Percentiles rank a stretch among this genome's conserved stretches.
Conservation (phyloP, 2,329 filamentous ascomycete genomes). For the Leptographium wingfieldii region DNA sequence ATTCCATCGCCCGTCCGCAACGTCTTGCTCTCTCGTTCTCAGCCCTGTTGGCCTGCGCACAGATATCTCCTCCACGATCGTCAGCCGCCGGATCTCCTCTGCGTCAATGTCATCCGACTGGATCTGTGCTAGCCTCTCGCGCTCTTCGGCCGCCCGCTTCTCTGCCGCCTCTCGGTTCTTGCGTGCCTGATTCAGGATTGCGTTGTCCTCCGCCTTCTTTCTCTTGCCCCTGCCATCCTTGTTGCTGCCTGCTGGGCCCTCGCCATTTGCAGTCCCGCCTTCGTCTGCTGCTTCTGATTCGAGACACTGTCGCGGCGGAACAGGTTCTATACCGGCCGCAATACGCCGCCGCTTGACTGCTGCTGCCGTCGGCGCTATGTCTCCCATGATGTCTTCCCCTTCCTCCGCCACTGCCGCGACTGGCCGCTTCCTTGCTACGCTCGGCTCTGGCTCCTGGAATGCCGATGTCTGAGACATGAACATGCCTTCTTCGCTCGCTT, state of each 20-base stretch:
- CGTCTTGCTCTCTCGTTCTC: slow-evolving; percentile 34
- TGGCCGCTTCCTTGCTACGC: slow-evolving; percentile 5
- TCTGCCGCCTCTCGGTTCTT: slow-evolving; percentile 53
- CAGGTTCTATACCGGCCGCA: slow-evolving; percentile 39
- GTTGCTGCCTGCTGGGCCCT: slow-evolving; percentile 16
- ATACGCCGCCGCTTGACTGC: slow-evolving; percentile 68
- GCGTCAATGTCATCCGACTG: slow-evolving; percentile 55
- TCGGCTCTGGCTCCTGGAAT: slow-evolving; percentile 22
- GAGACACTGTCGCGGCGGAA: slow-evolving; percentile 19
- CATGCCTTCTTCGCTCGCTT: slow-evolving; percentile 23
- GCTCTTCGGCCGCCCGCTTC: slow-evolving; percentile 42
- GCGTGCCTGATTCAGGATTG: slow-evolving; percentile 55
- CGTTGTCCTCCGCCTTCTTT: slow-evolving; percentile 30
- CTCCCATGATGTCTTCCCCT: slow-evolving; percentile 49
- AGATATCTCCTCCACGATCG: slow-evolving; percentile 66
- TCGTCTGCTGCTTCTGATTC: slow-evolving; percentile 13
- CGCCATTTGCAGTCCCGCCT: not conserved
- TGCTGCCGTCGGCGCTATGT: slow-evolving; percentile 63
- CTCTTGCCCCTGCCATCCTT: slow-evolving; percentile 25
- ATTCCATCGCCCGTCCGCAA: slow-evolving; percentile 57
- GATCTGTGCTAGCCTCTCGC: slow-evolving; percentile 36
- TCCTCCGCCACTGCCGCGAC: not conserved
- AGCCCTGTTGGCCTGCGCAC: slow-evolving; percentile 30
- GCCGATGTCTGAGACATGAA: slow-evolving; percentile 42
- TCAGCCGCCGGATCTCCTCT: slow-evolving; percentile 57